Percentiles rank a stretch among this genome's conserved stretches.
These are phyloP conservation scores for Xerophyta viscosa DNA, from an alignment of 106 monocot genomes.

Conservation along the genomic window DNA sequence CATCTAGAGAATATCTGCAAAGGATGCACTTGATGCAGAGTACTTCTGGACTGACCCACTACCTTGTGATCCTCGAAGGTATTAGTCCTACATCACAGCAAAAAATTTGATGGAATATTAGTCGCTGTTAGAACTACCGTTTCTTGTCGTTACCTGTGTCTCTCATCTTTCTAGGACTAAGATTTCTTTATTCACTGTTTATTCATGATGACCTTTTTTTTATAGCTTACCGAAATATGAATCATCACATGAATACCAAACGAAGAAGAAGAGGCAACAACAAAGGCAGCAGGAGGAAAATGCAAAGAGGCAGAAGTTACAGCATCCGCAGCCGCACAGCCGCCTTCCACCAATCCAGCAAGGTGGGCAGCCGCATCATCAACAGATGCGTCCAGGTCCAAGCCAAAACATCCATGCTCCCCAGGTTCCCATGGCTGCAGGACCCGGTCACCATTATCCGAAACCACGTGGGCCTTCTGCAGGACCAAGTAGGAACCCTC, in stretches of 20 bases:
- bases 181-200: too few species aligned
- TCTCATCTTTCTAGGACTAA: neutral
- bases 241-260: constrained; percentile 97
- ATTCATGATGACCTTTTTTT: too few species aligned
- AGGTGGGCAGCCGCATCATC: constrained; percentile 56
- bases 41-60: constrained; percentile 96
- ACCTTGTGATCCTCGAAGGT: constrained; percentile 99
- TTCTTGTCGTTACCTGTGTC: too few species aligned
- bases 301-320: constrained; percentile 76
- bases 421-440: constrained; percentile 45
- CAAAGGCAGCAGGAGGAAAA: constrained; percentile 83
- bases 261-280: constrained; percentile 94
- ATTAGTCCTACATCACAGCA: neutral
- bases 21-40: constrained; percentile 94
- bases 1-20: constrained; percentile 90
- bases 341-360: constrained; percentile 80
- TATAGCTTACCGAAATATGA: constrained; percentile 92
- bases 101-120: too few species aligned
- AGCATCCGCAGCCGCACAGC: constrained; percentile 85
- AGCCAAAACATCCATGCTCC: constrained; percentile 46
- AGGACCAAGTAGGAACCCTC: constrained; percentile 62
- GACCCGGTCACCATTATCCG: constrained; percentile 68
- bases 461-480: constrained; percentile 71
- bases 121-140: too few species aligned
- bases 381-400: constrained; percentile 60